Base-by-base conservation (phyloP, 1,284 basidiomycete species). In the Leccinum huronense region DNA sequence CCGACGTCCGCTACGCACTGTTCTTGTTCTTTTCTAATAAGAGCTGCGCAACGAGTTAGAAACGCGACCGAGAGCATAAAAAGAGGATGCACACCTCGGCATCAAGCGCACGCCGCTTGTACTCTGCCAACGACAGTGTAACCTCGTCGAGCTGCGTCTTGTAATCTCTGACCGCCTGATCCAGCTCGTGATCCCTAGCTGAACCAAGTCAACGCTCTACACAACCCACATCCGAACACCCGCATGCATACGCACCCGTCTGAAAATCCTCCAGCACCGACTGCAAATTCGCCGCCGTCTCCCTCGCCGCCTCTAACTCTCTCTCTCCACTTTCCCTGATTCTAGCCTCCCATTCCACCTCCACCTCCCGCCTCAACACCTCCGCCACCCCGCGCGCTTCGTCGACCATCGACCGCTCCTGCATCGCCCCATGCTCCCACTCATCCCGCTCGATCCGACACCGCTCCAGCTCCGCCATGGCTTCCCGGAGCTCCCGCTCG, bases 201-300 rank as follows among this genome's bases (percentile, higher is more conserved):
- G 59, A 54, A 54, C 45, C 65, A 58, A 53, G 51, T 74, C 68
- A 73, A 55, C 64, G 61, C 38, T 53, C n/a, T 38, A 51, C 34
- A 3, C 33, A 13, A 53, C 13, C 27, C 7, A 10, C 51, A 11
- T 4, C 16, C 31, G 4, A 2, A 13, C 14, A 38, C 6, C 11
- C 34, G 23, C 42, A 38, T 34, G 23, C 16, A 30, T 57, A 75
- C 89, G 69, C 71, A 96, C 95, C 89, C 65, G 87, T 81, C 79
- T 98, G 95, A 77, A 99, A 98, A 77, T 99, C 97, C 74, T 94
- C 90, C 66, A 99, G 79, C 1, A 99, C 96, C 7, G 91, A 89
- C 76, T 98, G 94, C 63, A 99, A 78, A 75, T 98, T 97, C 3
- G 78, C 80, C 2, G 90, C 86, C 69, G 90, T 91, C 77, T 93